Conservation (phyloP, 2,329 filamentous ascomycete species). For the Cordyceps fumosorosea region DNA sequence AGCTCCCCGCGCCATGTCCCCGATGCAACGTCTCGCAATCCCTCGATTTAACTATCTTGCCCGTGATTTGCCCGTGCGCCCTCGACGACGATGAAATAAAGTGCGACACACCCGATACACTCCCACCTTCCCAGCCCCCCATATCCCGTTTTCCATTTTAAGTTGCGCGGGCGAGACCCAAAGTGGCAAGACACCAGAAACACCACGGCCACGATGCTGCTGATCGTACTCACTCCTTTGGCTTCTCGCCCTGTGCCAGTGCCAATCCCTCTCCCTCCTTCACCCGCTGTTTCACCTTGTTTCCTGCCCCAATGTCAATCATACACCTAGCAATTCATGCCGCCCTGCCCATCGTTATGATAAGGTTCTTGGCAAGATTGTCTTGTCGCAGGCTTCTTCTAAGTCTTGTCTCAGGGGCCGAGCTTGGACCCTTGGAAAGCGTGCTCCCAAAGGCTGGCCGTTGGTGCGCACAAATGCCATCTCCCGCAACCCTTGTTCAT, state of each 20-base stretch:
- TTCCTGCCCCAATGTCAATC: background rate
- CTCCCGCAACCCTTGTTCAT: background rate
- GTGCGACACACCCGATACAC: constrained; percentile 8
- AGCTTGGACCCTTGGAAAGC: constrained; percentile 7
- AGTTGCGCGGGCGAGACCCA: constrained; percentile 2
- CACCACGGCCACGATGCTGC: constrained; percentile 2
- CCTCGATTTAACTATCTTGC: background rate
- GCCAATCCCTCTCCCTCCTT: constrained; percentile 4
- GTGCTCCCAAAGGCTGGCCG: background rate
- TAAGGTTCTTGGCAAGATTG: constrained; percentile 11
- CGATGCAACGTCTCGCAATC: background rate
- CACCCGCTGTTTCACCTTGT: constrained; percentile 6
- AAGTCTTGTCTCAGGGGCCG: constrained; percentile 7
- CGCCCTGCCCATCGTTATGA: background rate
- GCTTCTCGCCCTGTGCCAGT: background rate
- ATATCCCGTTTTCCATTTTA: constrained; percentile 3
- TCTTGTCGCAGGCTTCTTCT: constrained; percentile 2
- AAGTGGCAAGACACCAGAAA: constrained; percentile 1
- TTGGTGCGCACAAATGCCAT: background rate
- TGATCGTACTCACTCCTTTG: background rate
- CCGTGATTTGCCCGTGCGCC: background rate
- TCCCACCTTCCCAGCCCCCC: background rate
- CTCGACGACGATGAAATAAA: constrained; percentile 6
- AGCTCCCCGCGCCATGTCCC: background rate
- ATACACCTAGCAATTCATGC: background rate